Evolutionary conservation across 1,284 basidiomycete species (phyloP).

Genomic region (Entoloma clypeatum): DNA sequence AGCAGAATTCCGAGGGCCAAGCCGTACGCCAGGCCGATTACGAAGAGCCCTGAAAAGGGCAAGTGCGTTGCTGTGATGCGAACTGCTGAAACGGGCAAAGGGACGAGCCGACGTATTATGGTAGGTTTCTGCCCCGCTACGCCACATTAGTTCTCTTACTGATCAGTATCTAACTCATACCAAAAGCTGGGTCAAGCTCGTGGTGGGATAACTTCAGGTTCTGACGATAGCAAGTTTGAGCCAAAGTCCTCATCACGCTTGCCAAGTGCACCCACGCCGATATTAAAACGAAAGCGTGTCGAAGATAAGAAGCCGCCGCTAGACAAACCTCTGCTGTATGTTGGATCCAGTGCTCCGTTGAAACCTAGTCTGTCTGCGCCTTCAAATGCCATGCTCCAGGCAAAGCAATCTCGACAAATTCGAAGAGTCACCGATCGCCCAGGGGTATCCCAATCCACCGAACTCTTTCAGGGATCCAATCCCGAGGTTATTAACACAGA

Average conservation of each 20-base stretch:
- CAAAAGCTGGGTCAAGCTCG: background rate
- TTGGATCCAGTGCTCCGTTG: constrained; percentile 13
- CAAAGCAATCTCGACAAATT: constrained; percentile 15
- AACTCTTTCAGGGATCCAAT: background rate
- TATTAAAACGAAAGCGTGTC: constrained; percentile 37
- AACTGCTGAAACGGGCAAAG: constrained; percentile 9
- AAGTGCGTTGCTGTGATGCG: constrained; percentile 15
- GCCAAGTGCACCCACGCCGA: constrained; percentile 14
- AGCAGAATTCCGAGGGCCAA: constrained; percentile 72
- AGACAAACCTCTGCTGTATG: constrained; percentile 23
- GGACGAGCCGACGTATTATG: background rate
- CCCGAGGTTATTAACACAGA: constrained; percentile 2
- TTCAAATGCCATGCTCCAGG: constrained; percentile 1
- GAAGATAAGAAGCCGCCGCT: constrained; percentile 23
- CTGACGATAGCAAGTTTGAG: constrained; percentile 5
- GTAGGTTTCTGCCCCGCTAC: constrained; percentile 4
- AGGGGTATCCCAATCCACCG: background rate
- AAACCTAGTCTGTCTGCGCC: constrained; percentile 5
- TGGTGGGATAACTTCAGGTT: background rate
- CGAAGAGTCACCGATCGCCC: constrained; percentile 17
- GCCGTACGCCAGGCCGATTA: constrained; percentile 52
- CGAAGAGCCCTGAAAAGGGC: constrained; percentile 18
- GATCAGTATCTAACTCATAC: background rate
- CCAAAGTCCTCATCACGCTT: background rate
- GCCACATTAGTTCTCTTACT: background rate